phyloP scores from a whole-genome alignment of 2,329 filamentous ascomycete genomes.

The Fusarium sp. region DNA sequence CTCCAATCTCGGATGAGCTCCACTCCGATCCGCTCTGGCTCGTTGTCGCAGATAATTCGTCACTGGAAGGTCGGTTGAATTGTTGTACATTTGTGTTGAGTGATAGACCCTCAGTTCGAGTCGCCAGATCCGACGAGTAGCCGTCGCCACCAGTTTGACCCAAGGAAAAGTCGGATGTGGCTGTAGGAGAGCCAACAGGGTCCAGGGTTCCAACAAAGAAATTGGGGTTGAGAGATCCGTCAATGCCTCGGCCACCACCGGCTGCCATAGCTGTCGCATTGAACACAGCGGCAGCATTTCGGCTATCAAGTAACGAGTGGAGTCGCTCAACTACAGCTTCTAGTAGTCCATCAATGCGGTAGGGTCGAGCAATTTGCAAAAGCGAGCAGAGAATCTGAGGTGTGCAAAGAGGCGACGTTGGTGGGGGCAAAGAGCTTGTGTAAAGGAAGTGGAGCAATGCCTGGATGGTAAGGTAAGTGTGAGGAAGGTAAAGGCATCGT shows the following conservation, averaged over 20 bases:
- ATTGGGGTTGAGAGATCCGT: conserved; percentile 72
- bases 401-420: conserved; percentile 82
- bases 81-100: conserved; percentile 60
- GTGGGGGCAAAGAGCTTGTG: conserved; percentile 85
- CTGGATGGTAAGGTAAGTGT: conserved; percentile 89
- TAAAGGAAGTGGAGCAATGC: conserved; percentile 94
- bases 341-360: conserved; percentile 90
- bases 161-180: conserved; percentile 51
- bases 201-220: conserved; percentile 66
- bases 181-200: conserved; percentile 51
- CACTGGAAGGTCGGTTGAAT: conserved; percentile 55
- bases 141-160: conserved; percentile 47
- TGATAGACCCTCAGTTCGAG: conserved; percentile 55
- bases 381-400: conserved; percentile 96
- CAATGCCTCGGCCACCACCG: conserved; percentile 86
- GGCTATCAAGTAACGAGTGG: conserved; percentile 87
- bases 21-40: conserved; percentile 67
- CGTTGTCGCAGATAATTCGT: conserved; percentile 61
- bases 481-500: conserved; percentile 89
- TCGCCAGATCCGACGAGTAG: conserved; percentile 48
- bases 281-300: conserved; percentile 96
- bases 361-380: conserved; percentile 91
- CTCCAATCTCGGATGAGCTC: conserved; percentile 66
- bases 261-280: conserved; percentile 98
- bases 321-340: conserved; percentile 93